Evolutionary conservation across 768 basidiomycete species (phyloP).

Genomic region (Suillus subluteus): DNA sequence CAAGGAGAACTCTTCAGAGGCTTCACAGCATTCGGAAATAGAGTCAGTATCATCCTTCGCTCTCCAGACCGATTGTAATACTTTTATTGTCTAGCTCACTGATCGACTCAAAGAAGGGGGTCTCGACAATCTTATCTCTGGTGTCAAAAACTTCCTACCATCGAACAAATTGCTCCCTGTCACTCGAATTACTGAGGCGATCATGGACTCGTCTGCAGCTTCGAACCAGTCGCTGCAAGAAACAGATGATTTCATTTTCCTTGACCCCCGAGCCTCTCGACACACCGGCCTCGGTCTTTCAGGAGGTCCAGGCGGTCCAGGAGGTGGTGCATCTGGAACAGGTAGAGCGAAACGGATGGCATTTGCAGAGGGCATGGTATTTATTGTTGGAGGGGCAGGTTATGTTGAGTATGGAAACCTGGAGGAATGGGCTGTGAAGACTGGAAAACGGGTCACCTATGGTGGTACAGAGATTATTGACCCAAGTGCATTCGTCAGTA

Average conservation of each 20-base stretch:
- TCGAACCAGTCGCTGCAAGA: slow-evolving; percentile 94
- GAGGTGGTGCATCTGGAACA: slow-evolving; percentile 37
- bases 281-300: slow-evolving; percentile 50
- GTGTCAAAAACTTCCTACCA: slow-evolving; percentile 97
- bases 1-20: slow-evolving; percentile 92
- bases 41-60: slow-evolving; percentile 50
- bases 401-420: slow-evolving; percentile 98
- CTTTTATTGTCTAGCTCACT: slow-evolving; percentile 63
- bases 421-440: slow-evolving; percentile 87
- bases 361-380: slow-evolving; percentile 88
- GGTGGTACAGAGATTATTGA: slow-evolving; percentile 95
- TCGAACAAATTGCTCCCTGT: slow-evolving; percentile 92
- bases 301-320: slow-evolving; percentile 50
- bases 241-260: slow-evolving; percentile 93
- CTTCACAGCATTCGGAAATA: slow-evolving; percentile 89
- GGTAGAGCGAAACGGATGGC: slow-evolving; percentile 65
- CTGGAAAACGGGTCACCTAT: slow-evolving; percentile 87
- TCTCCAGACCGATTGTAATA: slow-evolving; percentile 5
- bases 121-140: slow-evolving; percentile 95
- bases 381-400: slow-evolving; percentile 94
- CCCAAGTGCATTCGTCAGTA: slow-evolving; percentile 80
- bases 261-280: slow-evolving; percentile 87
- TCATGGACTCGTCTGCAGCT: slow-evolving; percentile 96
- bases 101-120: slow-evolving; percentile 93
- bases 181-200: slow-evolving; percentile 90